Evolutionary conservation across 306 rosid species (phyloP).

Genomic region (Parietaria judaica): DNA sequence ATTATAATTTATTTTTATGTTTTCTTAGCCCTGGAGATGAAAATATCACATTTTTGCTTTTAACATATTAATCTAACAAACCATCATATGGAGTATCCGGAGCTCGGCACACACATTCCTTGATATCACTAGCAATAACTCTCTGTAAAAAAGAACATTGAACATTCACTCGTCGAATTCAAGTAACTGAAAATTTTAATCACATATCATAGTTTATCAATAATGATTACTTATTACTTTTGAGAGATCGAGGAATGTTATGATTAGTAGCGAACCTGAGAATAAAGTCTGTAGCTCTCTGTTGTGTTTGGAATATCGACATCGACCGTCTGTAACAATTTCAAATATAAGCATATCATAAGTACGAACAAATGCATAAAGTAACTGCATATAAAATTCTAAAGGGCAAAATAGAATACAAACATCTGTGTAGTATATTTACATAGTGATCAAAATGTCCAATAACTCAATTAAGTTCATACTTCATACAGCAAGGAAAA

Average conservation of each 20-base stretch:
- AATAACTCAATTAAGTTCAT: no score
- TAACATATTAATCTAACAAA: conserved; percentile 18
- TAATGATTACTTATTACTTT: conserved; percentile 8
- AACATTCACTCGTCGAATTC: conserved; percentile 9
- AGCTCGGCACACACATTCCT: conserved; percentile 95
- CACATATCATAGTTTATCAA: not conserved
- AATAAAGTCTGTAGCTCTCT: conserved; percentile 86
- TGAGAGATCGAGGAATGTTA: conserved; percentile 16
- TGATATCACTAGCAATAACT: conserved; percentile 90
- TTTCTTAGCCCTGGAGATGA: not conserved
- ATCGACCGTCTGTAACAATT: conserved; percentile 60
- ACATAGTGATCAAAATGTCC: no score
- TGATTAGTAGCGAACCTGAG: conserved; percentile 62
- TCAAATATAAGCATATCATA: conserved; percentile 12
- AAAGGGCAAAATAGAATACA: no score
- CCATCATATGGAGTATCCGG: conserved; percentile 99
- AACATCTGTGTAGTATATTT: no score
- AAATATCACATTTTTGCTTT: not conserved
- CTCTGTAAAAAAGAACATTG: conserved; percentile 42
- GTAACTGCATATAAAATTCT: no score
- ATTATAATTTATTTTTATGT: not conserved
- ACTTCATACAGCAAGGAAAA: no score
- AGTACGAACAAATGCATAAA: not conserved
- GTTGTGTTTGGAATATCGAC: conserved; percentile 84
- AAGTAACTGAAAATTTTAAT: no score